Base-by-base conservation (phyloP, 495 filamentous ascomycete genomes). In the Mytilinidion resinicola region DNA sequence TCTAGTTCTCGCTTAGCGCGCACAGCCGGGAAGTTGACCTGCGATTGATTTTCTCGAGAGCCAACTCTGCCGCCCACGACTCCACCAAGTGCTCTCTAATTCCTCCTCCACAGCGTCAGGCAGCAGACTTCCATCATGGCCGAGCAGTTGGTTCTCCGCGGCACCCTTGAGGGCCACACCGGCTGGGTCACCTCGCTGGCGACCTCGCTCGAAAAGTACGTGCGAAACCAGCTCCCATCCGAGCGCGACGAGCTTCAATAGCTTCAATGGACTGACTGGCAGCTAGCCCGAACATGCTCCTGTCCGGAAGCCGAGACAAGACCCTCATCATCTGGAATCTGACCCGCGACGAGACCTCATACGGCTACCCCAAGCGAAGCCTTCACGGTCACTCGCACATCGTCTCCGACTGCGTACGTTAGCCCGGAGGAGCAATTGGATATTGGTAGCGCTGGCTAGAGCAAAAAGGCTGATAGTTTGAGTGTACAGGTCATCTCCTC, bases 261-360 rank as follows among this genome's bases (percentile, higher is more conserved):
- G 25, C 25, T 30, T 30, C 25, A 57, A 67, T 63, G 61, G 51
- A 68, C 71, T 76, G 70, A 73, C 43, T 20, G 21, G 17, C 11
- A 33, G 15, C 4, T 74, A 91, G 88, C 87, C 95, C 95, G 71
- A 96, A 99, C 84, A 99, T 99, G 95, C 91, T 99, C 72, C 87
- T 99, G 65, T 99, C 93, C 59, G 91, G 83, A 69, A 88, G 83
- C 77, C 90, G 93, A 76, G 93, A 99, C 85, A 96, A 97, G 85
- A 89, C 89, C 68, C 81, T 99, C 73, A 99, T 99, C 80, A 92
- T 99, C 85, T 99, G 93, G 93, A 95, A 96, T 86, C 86, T 99
- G 67, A 97, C 93, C 77, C 92, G 93, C 77, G 93, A 99, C 76
- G 93, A 97, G 78, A 84, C 86, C 75, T 83, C 86, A 69, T 97